These are phyloP conservation scores for Geoglossum cookeanum DNA, from an alignment of 2,329 filamentous ascomycete species.

Conservation along the genomic window DNA sequence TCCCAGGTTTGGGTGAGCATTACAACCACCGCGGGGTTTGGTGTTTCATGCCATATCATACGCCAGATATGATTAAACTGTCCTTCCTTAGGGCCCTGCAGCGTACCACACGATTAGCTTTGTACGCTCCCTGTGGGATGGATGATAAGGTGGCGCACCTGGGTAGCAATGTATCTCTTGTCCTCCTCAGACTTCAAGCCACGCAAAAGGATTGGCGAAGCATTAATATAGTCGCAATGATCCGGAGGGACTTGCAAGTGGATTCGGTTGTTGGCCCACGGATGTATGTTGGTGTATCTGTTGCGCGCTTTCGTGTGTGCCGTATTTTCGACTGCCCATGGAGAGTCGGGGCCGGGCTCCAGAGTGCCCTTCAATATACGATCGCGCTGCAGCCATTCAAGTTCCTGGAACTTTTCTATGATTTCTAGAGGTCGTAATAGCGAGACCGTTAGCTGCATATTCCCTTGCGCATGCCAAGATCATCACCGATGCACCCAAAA, in stretches of 20 bases:
- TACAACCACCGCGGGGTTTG: slow-evolving; percentile 61
- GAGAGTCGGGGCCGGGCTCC: slow-evolving; percentile 27
- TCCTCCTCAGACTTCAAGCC: slow-evolving; percentile 30
- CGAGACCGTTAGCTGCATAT: slow-evolving; percentile 2
- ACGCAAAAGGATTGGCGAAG: slow-evolving; percentile 47
- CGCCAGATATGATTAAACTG: slow-evolving; percentile 78
- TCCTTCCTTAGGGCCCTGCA: slow-evolving; percentile 54
- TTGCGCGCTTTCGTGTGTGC: slow-evolving; percentile 46
- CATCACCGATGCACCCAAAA: not conserved
- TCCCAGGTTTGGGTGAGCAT: slow-evolving; percentile 90
- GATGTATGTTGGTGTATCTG: slow-evolving; percentile 76
- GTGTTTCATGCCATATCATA: slow-evolving; percentile 76
- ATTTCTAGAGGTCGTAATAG: slow-evolving; percentile 23
- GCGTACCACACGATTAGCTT: not conserved
- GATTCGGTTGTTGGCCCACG: slow-evolving; percentile 73
- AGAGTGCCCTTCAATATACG: slow-evolving; percentile 29
- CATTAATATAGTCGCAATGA: slow-evolving; percentile 64
- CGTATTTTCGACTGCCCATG: slow-evolving; percentile 38
- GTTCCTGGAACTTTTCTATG: slow-evolving; percentile 37
- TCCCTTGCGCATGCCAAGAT: not conserved
- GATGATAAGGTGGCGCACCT: slow-evolving; percentile 24
- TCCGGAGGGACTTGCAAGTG: slow-evolving; percentile 58
- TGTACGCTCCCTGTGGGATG: not conserved
- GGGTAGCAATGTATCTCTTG: slow-evolving; percentile 70
- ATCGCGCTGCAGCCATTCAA: slow-evolving; percentile 39